phyloP scores from a whole-genome alignment of 331 rosid genomes.

The Acacia pycnantha region DNA sequence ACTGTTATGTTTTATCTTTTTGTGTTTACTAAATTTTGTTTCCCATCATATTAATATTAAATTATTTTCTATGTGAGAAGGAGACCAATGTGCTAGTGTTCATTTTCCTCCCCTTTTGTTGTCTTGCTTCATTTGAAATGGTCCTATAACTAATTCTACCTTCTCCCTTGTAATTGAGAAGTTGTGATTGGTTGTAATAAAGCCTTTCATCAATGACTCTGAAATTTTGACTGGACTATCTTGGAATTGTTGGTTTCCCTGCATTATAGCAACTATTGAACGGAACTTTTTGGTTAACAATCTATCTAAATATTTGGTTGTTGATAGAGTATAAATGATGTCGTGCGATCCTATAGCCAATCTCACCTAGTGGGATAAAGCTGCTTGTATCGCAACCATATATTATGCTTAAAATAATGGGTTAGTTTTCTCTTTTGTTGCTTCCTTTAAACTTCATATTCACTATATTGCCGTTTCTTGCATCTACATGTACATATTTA shows the following conservation, averaged over 20 bases:
- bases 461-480: neutral
- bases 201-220: no score
- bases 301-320: no score
- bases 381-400: neutral
- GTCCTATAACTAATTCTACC: neutral
- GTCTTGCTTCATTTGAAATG: constrained; percentile 15
- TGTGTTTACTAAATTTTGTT: constrained; percentile 9
- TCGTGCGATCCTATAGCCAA: no score
- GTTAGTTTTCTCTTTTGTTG: neutral
- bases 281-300: no score
- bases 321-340: no score
- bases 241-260: constrained; percentile 1
- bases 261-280: neutral
- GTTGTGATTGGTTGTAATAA: constrained; percentile 1
- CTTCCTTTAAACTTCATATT: constrained; percentile 4
- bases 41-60: neutral
- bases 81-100: neutral
- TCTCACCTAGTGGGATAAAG: no score
- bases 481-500: constrained; percentile 7
- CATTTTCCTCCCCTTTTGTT: neutral
- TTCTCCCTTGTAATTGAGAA: neutral
- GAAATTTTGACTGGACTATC: no score
- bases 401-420: neutral
- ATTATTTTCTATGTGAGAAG: constrained; percentile 13
- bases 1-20: neutral